A percentile compares a stretch with the other conserved stretches of the same genome.
These are phyloP conservation scores for Stemphylium lycopersici DNA, from an alignment of 2,329 filamentous ascomycete genomes.

Conservation along the genomic window DNA sequence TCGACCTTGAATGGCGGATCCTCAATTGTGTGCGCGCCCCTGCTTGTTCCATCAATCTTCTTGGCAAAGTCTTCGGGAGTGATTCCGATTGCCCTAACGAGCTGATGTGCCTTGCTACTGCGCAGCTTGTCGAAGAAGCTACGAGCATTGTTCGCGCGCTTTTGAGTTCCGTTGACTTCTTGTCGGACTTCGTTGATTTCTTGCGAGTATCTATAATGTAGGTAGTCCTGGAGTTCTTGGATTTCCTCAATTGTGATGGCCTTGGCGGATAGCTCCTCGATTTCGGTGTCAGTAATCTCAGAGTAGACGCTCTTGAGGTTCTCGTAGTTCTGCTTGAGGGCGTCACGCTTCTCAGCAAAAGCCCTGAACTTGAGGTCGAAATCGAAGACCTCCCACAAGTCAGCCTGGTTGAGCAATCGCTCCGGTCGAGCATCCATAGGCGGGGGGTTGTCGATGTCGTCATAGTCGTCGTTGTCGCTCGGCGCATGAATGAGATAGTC, in stretches of 20 bases:
- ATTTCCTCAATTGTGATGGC: slow-evolving; percentile 92
- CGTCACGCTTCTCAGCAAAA: slow-evolving; percentile 87
- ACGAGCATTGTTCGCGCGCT: slow-evolving; percentile 81
- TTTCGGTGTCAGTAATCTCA: slow-evolving; percentile 71
- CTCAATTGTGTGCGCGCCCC: slow-evolving; percentile 70
- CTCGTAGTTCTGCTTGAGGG: slow-evolving; percentile 78
- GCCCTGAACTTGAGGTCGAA: slow-evolving; percentile 94
- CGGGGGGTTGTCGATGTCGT: slow-evolving; percentile 68
- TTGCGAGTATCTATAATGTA: slow-evolving; percentile 89
- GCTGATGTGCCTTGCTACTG: slow-evolving; percentile 75
- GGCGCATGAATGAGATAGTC: slow-evolving; percentile 95
- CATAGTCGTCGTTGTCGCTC: slow-evolving; percentile 63
- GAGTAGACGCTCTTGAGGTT: slow-evolving; percentile 66
- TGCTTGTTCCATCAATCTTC: slow-evolving; percentile 79
- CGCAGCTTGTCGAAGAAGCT: slow-evolving; percentile 84
- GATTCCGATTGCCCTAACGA: slow-evolving; percentile 90
- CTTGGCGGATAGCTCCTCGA: slow-evolving; percentile 80
- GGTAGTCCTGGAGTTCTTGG: slow-evolving; percentile 93
- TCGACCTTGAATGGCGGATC: slow-evolving; percentile 81
- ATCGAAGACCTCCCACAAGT: slow-evolving; percentile 94
- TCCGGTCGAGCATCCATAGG: slow-evolving; percentile 79
- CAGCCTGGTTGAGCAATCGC: slow-evolving; percentile 88
- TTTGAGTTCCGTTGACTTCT: slow-evolving; percentile 70
- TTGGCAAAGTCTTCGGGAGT: slow-evolving; percentile 85
- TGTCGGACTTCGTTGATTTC: slow-evolving; percentile 81